Evolutionary conservation across 345 rosid species (phyloP), one percentile per base, ranked within the genome.

Genomic region (Citrus mangshanensis): DNA sequence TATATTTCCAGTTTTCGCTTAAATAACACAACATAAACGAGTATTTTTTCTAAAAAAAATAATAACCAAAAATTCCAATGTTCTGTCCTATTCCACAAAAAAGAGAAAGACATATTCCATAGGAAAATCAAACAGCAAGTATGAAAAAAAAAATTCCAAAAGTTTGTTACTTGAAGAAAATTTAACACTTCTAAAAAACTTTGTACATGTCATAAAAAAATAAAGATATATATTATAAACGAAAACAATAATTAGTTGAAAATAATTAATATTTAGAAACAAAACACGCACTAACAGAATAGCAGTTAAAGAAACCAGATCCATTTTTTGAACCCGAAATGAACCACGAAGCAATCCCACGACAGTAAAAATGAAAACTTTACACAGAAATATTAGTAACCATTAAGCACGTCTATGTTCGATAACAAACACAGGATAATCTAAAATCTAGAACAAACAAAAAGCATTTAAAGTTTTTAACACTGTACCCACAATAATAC

Each of bases 281-380:
- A 68, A 60, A 4, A 27, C 51, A 70, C 51, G 32, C 32, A 49
- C 22, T 18, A 32, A 51, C 46, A 64, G 16, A 46, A 71, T 38
- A 66, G 38, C 78, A 77, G 10, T 28, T 24, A 32, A 46, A 51
- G 75, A 74, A 60, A 25, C 70, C 87, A 77, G 82, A 87, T 81
- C 86, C 86, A 85, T 85, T 77, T 63, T 64, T 64, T 27, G 32
- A 82, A 75, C 71, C 84, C 55, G 40, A 77, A 80, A 78, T 37
- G 24, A 80, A 37, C 70, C 60, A 37, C 54, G 5, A 76, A 42
- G 6, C 69, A 77, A 73, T 49, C 72, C 67, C 51, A 34, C 19
- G 75, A 30, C 32, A 13, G 14, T 9, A 64, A 69, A 74, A 65
- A 32, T 51, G 4, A 25, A 22, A 77, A 35, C 77, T 71, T 35